A percentile compares a stretch with the other conserved stretches of the same genome.
These are phyloP conservation scores for Leccinum subtestaceum DNA, from an alignment of 768 basidiomycete species.

Conservation along the genomic window DNA sequence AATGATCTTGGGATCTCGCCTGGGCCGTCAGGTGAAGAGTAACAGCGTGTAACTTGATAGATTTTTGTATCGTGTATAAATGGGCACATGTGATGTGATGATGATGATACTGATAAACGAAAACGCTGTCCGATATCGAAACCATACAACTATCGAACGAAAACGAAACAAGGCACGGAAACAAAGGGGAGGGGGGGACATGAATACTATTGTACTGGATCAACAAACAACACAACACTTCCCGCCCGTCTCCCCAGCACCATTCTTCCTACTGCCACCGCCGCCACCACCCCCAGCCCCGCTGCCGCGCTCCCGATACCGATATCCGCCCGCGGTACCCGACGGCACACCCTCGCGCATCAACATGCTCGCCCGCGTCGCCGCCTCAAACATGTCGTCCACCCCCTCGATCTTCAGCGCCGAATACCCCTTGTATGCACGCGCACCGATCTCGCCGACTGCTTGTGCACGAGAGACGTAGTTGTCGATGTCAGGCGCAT, in stretches of 20 bases:
- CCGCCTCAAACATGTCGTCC: conserved; percentile 96
- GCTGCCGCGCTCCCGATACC: conserved; percentile 41
- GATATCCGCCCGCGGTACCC: conserved; percentile 52
- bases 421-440: conserved; percentile 93
- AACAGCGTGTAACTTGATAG: too few relatives aligned
- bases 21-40: conserved; percentile 4
- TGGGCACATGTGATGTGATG: too few relatives aligned
- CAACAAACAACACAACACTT: conserved; percentile 72
- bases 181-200: background rate
- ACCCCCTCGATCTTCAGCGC: conserved; percentile 89
- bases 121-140: conserved; percentile 14
- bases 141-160: conserved; percentile 6
- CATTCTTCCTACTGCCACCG: conserved; percentile 27
- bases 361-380: conserved; percentile 94
- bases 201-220: background rate
- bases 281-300: conserved; percentile 7
- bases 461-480: conserved; percentile 78
- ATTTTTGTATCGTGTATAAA: too few relatives aligned
- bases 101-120: background rate
- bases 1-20: conserved; percentile 53
- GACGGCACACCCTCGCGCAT: conserved; percentile 80
- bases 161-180: background rate
- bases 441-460: conserved; percentile 81
- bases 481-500: conserved; percentile 44
- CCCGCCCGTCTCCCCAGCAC: conserved; percentile 35